phyloP scores from a whole-genome alignment of 768 basidiomycete genomes.

The Tylopilus felleus region DNA sequence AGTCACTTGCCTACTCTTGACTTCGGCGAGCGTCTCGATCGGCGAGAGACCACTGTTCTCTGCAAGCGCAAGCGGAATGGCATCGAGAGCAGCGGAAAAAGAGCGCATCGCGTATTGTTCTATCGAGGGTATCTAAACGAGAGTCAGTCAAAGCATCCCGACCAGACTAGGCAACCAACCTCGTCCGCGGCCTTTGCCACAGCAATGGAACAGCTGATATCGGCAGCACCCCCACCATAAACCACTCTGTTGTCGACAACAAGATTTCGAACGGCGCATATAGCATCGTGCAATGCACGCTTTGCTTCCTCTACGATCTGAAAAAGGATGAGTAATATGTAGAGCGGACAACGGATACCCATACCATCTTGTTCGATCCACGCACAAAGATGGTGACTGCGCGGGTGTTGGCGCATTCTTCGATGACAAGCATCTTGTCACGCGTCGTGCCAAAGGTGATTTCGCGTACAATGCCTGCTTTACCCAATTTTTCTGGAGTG shows the following conservation, averaged over 20 bases:
- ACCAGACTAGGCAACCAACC: constrained; percentile 38
- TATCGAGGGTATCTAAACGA: constrained; percentile 79
- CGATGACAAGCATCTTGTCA: constrained; percentile 99
- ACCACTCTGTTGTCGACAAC: constrained; percentile 95
- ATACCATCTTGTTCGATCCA: constrained; percentile 98
- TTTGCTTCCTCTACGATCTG: constrained; percentile 99
- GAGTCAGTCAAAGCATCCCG: neutral
- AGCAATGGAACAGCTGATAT: constrained; percentile 92
- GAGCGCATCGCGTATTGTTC: constrained; percentile 99
- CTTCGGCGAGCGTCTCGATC: constrained; percentile 94
- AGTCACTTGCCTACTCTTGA: constrained; percentile 87
- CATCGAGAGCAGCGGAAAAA: constrained; percentile 93
- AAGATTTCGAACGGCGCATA: constrained; percentile 95
- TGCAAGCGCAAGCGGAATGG: constrained; percentile 93
- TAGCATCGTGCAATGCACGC: constrained; percentile 94
- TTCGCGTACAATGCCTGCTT: constrained; percentile 91
- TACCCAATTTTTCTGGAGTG: constrained; percentile 84
- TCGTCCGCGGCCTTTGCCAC: constrained; percentile 94
- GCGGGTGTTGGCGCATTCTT: constrained; percentile 95
- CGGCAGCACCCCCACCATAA: constrained; percentile 97
- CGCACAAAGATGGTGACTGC: constrained; percentile 97
- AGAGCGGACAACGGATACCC: constrained; percentile 6
- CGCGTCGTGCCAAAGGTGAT: constrained; percentile 95
- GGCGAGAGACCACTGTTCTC: constrained; percentile 97
- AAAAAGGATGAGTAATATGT: neutral